These are phyloP conservation scores for Colletotrichum tabaci DNA, from an alignment of 2,329 filamentous ascomycete species.

Conservation along the genomic window DNA sequence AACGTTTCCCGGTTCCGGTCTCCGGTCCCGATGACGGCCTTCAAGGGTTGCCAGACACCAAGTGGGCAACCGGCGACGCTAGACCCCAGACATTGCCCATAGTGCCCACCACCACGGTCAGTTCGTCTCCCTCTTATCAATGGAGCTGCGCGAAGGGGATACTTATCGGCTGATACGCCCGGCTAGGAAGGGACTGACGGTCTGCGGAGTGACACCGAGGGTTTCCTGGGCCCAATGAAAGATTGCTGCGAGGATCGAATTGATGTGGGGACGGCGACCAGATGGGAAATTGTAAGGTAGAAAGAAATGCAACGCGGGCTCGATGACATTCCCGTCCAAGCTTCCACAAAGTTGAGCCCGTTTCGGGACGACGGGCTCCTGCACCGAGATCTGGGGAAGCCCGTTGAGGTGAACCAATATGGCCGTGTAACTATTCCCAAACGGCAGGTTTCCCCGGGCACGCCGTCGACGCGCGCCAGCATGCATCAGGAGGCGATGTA, in stretches of 20 bases:
- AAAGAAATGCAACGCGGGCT: no score
- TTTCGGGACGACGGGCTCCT: background rate
- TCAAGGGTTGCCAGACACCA: background rate
- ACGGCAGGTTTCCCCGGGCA: background rate
- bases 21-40: conserved; percentile 37
- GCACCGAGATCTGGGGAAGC: background rate
- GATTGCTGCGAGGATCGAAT: background rate
- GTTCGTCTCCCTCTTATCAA: background rate
- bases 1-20: conserved; percentile 30
- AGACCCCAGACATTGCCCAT: conserved; percentile 32
- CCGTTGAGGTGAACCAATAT: background rate
- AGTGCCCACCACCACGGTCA: background rate
- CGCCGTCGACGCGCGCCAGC: background rate
- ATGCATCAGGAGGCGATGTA: background rate
- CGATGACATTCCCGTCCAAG: background rate
- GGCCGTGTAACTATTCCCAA: background rate
- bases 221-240: background rate
- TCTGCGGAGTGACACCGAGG: conserved; percentile 10
- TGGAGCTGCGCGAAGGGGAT: background rate
- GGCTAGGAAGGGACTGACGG: background rate
- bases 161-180: conserved; percentile 19
- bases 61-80: conserved; percentile 1
- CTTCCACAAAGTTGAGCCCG: background rate
- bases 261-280: background rate
- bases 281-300: no score